These are phyloP conservation scores for Didymella exigua DNA, from an alignment of 2,329 filamentous ascomycete species.

Conservation along the genomic window DNA sequence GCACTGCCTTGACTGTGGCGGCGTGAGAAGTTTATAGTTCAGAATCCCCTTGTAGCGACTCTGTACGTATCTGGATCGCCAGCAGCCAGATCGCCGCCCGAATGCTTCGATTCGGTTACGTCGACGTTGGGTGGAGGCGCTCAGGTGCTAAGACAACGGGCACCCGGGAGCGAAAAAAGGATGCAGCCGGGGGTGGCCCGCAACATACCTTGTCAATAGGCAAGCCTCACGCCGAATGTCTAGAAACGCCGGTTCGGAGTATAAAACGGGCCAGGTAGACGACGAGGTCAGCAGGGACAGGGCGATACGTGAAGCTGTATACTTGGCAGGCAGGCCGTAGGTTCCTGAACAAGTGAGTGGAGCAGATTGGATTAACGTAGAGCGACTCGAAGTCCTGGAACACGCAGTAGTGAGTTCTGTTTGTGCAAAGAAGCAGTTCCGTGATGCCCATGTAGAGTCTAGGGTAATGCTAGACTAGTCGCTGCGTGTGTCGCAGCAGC, in stretches of 20 bases:
- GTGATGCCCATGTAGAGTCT: conserved; percentile 17
- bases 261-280: conserved; percentile 34
- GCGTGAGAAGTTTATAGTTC: conserved; percentile 47
- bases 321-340: conserved; percentile 33
- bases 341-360: conserved; percentile 24
- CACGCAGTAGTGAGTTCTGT: conserved; percentile 20
- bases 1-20: conserved; percentile 48
- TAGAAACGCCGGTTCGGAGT: conserved; percentile 36
- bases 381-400: conserved; percentile 26
- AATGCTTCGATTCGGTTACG: conserved; percentile 43
- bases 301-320: conserved; percentile 35
- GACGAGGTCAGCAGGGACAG: conserved; percentile 17
- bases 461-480: conserved; percentile 27
- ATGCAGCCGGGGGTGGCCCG: conserved; percentile 37
- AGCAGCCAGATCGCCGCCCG: conserved; percentile 45
- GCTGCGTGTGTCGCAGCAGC: conserved; percentile 32
- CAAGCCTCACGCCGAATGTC: conserved; percentile 42
- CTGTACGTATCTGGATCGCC: conserved; percentile 49
- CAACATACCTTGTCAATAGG: conserved; percentile 32
- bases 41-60: conserved; percentile 36
- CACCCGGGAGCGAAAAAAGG: conserved; percentile 36
- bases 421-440: conserved; percentile 23
- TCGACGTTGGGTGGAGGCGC: conserved; percentile 45
- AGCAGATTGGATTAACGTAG: conserved; percentile 24
- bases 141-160: conserved; percentile 42